Evolutionary conservation across 2,329 filamentous ascomycete species (phyloP).

Genomic region (Coleophoma cylindrospora): DNA sequence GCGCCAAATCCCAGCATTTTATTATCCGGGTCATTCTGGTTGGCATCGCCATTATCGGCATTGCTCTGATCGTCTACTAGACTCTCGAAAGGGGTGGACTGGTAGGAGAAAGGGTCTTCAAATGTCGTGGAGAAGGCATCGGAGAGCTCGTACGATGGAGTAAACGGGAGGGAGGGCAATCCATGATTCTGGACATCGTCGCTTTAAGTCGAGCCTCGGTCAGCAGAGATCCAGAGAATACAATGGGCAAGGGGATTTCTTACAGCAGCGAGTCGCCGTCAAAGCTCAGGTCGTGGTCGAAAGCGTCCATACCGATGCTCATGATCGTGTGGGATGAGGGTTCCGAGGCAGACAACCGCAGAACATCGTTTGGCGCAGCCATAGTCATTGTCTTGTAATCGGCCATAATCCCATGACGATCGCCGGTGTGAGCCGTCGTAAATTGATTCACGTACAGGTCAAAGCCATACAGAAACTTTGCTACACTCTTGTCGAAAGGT

Average conservation of each 20-base stretch:
- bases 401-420: not conserved
- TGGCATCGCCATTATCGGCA: constrained; percentile 8
- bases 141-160: constrained; percentile 56
- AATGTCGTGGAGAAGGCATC: constrained; percentile 56
- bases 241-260: constrained; percentile 4
- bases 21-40: constrained; percentile 47
- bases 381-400: constrained; percentile 3
- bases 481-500: no score
- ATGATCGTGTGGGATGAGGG: not conserved
- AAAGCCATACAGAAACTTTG: no score
- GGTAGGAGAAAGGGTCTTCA: constrained; percentile 59
- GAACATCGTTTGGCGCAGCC: constrained; percentile 16
- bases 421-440: not conserved
- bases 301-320: constrained; percentile 19
- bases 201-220: constrained; percentile 22
- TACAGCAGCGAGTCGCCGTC: constrained; percentile 22
- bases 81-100: constrained; percentile 37
- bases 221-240: not conserved
- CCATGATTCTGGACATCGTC: constrained; percentile 30
- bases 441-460: not conserved
- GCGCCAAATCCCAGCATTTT: constrained; percentile 72
- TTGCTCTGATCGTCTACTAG: constrained; percentile 23
- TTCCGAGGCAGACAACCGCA: constrained; percentile 18
- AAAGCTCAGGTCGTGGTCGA: constrained; percentile 22
- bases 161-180: constrained; percentile 44